Evolutionary conservation across 2,329 filamentous ascomycete genomes (phyloP).

Genomic region (Xenosphaeropsis pyriputrescens): DNA sequence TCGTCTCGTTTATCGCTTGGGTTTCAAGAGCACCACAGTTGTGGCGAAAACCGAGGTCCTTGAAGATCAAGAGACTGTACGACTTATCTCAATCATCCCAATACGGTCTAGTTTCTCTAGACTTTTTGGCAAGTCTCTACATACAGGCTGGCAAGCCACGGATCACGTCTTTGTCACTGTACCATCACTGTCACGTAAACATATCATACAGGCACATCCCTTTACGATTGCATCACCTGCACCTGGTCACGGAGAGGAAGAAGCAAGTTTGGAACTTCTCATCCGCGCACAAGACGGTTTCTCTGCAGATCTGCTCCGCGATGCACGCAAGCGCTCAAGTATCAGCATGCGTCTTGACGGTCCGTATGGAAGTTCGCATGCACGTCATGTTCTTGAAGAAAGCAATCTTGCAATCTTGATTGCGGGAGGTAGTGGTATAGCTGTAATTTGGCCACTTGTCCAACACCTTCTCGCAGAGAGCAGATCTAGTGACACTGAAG

Average conservation of each 20-base stretch:
- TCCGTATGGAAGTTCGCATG: slow-evolving; percentile 44
- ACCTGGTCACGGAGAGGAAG: slow-evolving; percentile 20
- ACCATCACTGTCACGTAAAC: slow-evolving; percentile 33
- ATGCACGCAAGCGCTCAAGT: slow-evolving; percentile 28
- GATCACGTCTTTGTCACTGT: slow-evolving; percentile 51
- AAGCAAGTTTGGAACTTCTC: slow-evolving; percentile 39
- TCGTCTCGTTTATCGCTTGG: slow-evolving; percentile 38
- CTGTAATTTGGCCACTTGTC: slow-evolving; percentile 45
- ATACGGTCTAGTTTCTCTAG: slow-evolving; percentile 3
- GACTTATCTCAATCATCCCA: slow-evolving; percentile 20
- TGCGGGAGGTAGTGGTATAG: slow-evolving; percentile 50
- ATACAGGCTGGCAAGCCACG: slow-evolving; percentile 40
- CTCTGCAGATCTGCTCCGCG: slow-evolving; percentile 34
- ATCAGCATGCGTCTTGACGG: slow-evolving; percentile 42
- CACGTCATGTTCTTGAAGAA: slow-evolving; percentile 33
- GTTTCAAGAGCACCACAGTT: slow-evolving; percentile 31
- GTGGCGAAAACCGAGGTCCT: slow-evolving; percentile 35
- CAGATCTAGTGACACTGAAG: slow-evolving; percentile 6
- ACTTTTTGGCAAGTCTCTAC: slow-evolving; percentile 20
- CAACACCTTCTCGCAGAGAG: slow-evolving; percentile 27
- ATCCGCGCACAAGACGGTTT: slow-evolving; percentile 47
- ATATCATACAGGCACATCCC: slow-evolving; percentile 45
- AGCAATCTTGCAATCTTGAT: slow-evolving; percentile 36
- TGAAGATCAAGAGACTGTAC: slow-evolving; percentile 39
- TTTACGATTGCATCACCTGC: slow-evolving; percentile 52